These are phyloP conservation scores for Primulina huaijiensis DNA, from an alignment of 257 asterid species.

Conservation along the genomic window DNA sequence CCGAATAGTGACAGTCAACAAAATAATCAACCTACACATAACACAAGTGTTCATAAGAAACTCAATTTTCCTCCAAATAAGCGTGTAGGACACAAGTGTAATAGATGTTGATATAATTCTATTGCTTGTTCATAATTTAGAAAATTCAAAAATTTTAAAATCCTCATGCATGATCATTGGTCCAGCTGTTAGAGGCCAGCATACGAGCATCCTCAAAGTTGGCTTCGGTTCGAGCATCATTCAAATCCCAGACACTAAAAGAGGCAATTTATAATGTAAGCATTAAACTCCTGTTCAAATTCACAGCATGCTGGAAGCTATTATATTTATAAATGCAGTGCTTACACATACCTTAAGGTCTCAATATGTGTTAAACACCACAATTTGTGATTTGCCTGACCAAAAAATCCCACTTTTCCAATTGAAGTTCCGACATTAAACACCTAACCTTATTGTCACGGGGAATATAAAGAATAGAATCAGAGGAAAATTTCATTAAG, in stretches of 20 bases:
- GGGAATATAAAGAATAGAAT: no score
- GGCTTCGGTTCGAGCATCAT: conserved; percentile 45
- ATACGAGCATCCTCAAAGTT: conserved; percentile 77
- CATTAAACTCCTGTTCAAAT: not conserved
- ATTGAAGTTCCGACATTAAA: conserved; percentile 87
- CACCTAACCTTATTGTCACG: conserved; percentile 51
- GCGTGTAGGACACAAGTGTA: not conserved
- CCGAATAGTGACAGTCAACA: conserved; percentile 77
- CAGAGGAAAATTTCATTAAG: conserved; percentile 11
- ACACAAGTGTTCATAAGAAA: not conserved
- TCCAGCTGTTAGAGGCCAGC: conserved; percentile 82
- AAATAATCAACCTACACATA: conserved; percentile 77
- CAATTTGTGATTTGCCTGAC: conserved; percentile 54
- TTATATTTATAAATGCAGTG: conserved; percentile 6
- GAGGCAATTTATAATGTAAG: conserved; percentile 16
- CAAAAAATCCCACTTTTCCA: conserved; percentile 82
- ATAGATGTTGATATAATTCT: not conserved
- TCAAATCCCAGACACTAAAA: conserved; percentile 91
- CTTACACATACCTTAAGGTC: conserved; percentile 61
- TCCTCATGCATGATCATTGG: conserved; percentile 46
- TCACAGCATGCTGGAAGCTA: conserved; percentile 7
- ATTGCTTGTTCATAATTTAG: not conserved
- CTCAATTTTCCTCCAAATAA: not conserved
- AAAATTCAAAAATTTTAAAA: not conserved
- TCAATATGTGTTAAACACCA: conserved; percentile 96